phyloP scores from a whole-genome alignment of 140 eudicot genomes.

The Anethum foeniculum region DNA sequence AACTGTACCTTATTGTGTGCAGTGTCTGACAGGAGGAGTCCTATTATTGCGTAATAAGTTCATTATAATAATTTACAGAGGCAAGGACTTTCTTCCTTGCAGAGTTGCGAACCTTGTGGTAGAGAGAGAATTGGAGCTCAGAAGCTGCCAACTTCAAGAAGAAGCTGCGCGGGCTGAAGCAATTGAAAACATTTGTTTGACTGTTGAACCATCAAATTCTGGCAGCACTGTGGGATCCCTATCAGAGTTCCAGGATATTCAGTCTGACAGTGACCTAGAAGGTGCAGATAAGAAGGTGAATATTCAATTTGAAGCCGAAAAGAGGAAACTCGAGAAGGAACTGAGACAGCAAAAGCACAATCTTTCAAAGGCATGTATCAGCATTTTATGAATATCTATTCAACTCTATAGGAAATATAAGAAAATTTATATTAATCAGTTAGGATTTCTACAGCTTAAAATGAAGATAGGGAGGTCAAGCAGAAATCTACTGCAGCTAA shows the following conservation, averaged over 20 bases:
- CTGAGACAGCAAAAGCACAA: slow-evolving; percentile 50
- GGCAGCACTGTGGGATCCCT: slow-evolving; percentile 57
- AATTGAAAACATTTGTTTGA: slow-evolving; percentile 29
- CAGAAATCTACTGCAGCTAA: slow-evolving; percentile 39
- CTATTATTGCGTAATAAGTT: slow-evolving; percentile 87
- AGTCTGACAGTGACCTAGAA: slow-evolving; percentile 26
- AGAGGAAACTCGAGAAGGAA: slow-evolving; percentile 51
- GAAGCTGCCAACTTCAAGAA: slow-evolving; percentile 53
- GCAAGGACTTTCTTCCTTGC: slow-evolving; percentile 82
- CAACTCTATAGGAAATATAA: background rate
- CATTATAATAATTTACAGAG: slow-evolving; percentile 83
- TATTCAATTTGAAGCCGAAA: slow-evolving; percentile 49
- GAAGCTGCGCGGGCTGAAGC: slow-evolving; percentile 63
- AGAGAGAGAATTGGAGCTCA: slow-evolving; percentile 68
- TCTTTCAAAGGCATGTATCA: slow-evolving; percentile 48
- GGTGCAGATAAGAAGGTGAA: slow-evolving; percentile 31
- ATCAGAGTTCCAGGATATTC: slow-evolving; percentile 56
- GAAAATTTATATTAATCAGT: background rate
- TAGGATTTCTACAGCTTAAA: slow-evolving; percentile 47
- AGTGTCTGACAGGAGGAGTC: slow-evolving; percentile 92
- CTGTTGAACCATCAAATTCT: slow-evolving; percentile 31
- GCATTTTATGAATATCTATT: background rate
- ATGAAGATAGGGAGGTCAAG: slow-evolving; percentile 62
- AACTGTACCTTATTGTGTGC: slow-evolving; percentile 30
- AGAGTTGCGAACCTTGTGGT: slow-evolving; percentile 59